Evolutionary conservation across 2,329 filamentous ascomycete genomes (phyloP).

Genomic region (Colletotrichum sp.): DNA sequence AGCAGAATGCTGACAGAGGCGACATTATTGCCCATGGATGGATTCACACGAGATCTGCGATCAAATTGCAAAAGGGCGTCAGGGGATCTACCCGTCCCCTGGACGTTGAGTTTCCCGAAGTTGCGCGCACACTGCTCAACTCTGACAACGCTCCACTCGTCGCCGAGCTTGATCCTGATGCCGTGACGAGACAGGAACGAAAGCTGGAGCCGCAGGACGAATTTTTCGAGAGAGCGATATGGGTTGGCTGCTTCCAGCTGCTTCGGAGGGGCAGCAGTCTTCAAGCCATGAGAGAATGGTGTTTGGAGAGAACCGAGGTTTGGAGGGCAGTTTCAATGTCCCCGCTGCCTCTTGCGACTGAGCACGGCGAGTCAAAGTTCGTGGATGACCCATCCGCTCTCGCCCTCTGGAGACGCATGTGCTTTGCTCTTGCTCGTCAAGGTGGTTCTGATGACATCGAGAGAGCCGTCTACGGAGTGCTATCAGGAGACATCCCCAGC

Average conservation of each 20-base stretch:
- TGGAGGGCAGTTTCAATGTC: slow-evolving; percentile 90
- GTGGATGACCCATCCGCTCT: slow-evolving; percentile 51
- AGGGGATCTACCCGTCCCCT: slow-evolving; percentile 44
- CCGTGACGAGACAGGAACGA: slow-evolving; percentile 78
- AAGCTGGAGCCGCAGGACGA: slow-evolving; percentile 82
- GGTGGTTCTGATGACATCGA: slow-evolving; percentile 79
- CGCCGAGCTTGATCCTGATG: slow-evolving; percentile 92
- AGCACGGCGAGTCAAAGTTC: slow-evolving; percentile 41
- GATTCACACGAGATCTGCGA: slow-evolving; percentile 87
- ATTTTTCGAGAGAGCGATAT: slow-evolving; percentile 88
- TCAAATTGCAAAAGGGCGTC: slow-evolving; percentile 88
- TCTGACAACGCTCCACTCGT: slow-evolving; percentile 71
- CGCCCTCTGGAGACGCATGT: slow-evolving; percentile 80
- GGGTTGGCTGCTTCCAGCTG: slow-evolving; percentile 94
- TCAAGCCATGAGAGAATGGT: slow-evolving; percentile 82
- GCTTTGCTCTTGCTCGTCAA: slow-evolving; percentile 73
- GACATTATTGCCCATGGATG: slow-evolving; percentile 88
- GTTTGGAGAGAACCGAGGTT: slow-evolving; percentile 80
- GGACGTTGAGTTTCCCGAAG: slow-evolving; percentile 65
- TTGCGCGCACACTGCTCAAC: slow-evolving; percentile 61
- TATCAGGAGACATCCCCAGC: slow-evolving; percentile 83
- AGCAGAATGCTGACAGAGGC: slow-evolving; percentile 77
- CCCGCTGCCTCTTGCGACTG: slow-evolving; percentile 66
- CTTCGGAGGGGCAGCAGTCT: slow-evolving; percentile 82
- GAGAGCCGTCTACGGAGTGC: slow-evolving; percentile 85